These are phyloP conservation scores for Batrachochytrium dendrobatidis DNA, from an alignment of 371 early-diverging fungal species.

Conservation along the genomic window DNA sequence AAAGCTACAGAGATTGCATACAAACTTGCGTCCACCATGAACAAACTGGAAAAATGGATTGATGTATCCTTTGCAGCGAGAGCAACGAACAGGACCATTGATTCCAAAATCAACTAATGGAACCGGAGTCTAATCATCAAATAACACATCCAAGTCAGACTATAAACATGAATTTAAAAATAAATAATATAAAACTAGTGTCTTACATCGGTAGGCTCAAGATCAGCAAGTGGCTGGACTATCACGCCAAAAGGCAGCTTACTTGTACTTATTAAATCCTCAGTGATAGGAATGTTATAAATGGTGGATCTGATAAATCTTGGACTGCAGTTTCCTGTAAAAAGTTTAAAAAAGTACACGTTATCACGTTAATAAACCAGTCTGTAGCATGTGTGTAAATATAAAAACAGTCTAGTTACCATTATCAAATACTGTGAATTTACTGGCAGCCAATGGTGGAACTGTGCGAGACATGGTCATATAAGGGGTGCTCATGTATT, in stretches of 20 bases:
- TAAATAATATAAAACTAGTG: conserved; percentile 12
- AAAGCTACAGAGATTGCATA: conserved; percentile 87
- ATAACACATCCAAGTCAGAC: neutral
- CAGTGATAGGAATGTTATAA: conserved; percentile 70
- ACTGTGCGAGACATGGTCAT: conserved; percentile 58
- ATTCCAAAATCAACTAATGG: conserved; percentile 85
- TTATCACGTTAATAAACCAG: conserved; percentile 59
- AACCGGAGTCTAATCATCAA: conserved; percentile 65
- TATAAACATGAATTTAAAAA: neutral
- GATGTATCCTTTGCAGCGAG: conserved; percentile 88
- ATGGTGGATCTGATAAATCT: conserved; percentile 84
- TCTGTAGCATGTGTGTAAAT: conserved; percentile 53
- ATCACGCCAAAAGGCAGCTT: conserved; percentile 79
- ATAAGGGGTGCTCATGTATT: conserved; percentile 56
- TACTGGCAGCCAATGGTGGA: conserved; percentile 74
- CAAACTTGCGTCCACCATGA: conserved; percentile 81
- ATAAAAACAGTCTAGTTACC: conserved; percentile 61
- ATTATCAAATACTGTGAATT: conserved; percentile 77
- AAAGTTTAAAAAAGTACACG: conserved; percentile 59
- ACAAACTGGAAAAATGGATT: conserved; percentile 83
- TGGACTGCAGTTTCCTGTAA: conserved; percentile 81
- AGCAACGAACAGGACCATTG: conserved; percentile 85
- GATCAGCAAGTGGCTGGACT: conserved; percentile 84
- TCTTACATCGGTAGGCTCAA: conserved; percentile 60
- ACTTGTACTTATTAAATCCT: conserved; percentile 64